Evolutionary conservation across 805 yeast genomes (phyloP), one percentile per base, ranked within the genome.

Genomic region (Ogataea trehalophila): DNA sequence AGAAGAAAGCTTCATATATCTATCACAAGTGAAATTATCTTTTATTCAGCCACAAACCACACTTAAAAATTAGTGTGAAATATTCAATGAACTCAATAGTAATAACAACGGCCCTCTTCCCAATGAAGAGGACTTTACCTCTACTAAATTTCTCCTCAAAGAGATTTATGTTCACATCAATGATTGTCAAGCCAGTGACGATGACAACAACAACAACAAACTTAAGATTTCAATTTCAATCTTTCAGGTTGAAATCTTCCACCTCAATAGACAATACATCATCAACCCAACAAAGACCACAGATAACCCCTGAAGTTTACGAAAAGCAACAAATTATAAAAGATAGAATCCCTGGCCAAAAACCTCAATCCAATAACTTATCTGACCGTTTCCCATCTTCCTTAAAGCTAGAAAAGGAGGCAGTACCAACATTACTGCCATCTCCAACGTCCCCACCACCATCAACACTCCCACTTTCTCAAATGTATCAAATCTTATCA

Each of bases 391-490:
- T 87, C 1, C 94, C 94, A 4, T 69, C 72, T 42, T 52, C 63
- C 9, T 79, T 85, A 51, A 86, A 88, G 2, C 68, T 86, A 29
- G 79, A 76, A 33, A 82, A 80, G 51, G 89, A 82, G 49, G 69
- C 74, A 13, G 75, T 78, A 8, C 86, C 90, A 1, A 77, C 88
- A 0, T 70, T 86, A 35, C 68, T 86, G 35, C 94, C 94, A 11
- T 73, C 84, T 47, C 87, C 90, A 0, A 87, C 85, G 14, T 87
- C 85, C 11, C 96, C 96, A 9, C 76, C 81, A 34, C 86, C 87
- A 2, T 79, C 85, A 1, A 73, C 75, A 35, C 66, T 77, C 59
- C 71, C 80, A 5, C 76, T 88, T 53, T 68, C 79, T 6, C 83
- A 83, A 60, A 81, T 88, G 67, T 69, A 84, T 56, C 75, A 75